Evolutionary conservation across 768 basidiomycete genomes (phyloP).

Genomic region (Boletales sp.): DNA sequence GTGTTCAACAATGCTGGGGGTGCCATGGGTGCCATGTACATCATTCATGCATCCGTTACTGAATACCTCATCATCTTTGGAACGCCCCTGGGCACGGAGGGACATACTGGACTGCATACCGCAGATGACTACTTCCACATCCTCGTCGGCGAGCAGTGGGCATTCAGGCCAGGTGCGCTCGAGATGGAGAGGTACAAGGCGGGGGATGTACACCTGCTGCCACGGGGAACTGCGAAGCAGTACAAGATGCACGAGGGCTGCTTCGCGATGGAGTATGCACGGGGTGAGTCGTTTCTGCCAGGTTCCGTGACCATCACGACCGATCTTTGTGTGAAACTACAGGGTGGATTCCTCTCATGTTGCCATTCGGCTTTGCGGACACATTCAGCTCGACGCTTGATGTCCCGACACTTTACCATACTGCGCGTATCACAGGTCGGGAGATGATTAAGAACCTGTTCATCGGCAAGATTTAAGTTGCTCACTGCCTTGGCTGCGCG

Average conservation of each 20-base stretch:
- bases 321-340: background rate
- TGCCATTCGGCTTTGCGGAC: conserved; percentile 92
- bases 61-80: conserved; percentile 98
- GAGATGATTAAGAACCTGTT: conserved; percentile 83
- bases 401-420: conserved; percentile 75
- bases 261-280: conserved; percentile 92
- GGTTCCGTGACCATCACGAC: background rate
- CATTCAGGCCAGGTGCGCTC: conserved; percentile 76
- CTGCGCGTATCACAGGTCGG: conserved; percentile 69
- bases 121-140: conserved; percentile 99
- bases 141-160: conserved; percentile 92
- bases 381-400: conserved; percentile 86
- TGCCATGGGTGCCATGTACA: conserved; percentile 97
- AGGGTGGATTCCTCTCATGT: conserved; percentile 98
- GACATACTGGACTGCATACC: conserved; percentile 89
- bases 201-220: conserved; percentile 83
- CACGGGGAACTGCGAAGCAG: conserved; percentile 84
- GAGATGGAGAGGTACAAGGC: conserved; percentile 83
- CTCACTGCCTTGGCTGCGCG: background rate
- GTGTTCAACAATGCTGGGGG: conserved; percentile 97
- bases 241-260: conserved; percentile 98
- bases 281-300: conserved; percentile 51
- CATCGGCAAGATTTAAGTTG: conserved; percentile 73
- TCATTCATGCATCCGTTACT: conserved; percentile 94
- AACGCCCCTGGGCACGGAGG: conserved; percentile 95